A percentile compares a stretch with the other conserved stretches of the same genome.
These are phyloP conservation scores for Hygrophila difformis DNA, from an alignment of 257 asterid genomes.

Conservation along the genomic window DNA sequence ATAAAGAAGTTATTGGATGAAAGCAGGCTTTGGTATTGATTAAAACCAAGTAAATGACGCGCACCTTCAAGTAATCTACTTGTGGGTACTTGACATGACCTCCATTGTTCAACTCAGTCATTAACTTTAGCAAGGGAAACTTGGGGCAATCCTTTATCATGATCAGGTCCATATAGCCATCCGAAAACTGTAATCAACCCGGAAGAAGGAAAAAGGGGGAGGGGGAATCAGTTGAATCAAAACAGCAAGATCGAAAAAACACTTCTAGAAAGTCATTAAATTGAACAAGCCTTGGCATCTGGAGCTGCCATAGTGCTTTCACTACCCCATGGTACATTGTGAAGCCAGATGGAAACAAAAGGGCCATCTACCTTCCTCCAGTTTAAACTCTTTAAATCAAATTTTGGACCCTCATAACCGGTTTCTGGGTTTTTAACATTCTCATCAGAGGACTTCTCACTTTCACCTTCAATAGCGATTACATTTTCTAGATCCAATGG, in stretches of 20 bases:
- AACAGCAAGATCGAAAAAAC: neutral
- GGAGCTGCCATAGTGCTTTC: constrained; percentile 94
- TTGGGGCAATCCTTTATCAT: constrained; percentile 71
- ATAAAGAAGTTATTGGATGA: too few species aligned
- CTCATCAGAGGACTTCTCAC: constrained; percentile 18
- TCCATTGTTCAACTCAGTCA: constrained; percentile 58
- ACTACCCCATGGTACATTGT: constrained; percentile 94
- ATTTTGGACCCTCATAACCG: constrained; percentile 63
- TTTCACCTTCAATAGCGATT: constrained; percentile 22
- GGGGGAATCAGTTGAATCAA: neutral
- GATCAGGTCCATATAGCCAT: constrained; percentile 88
- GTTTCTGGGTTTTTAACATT: constrained; percentile 12
- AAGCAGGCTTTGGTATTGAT: too few species aligned
- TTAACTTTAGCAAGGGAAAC: constrained; percentile 46
- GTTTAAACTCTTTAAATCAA: constrained; percentile 44
- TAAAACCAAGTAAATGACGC: constrained; percentile 7
- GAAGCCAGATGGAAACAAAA: constrained; percentile 91
- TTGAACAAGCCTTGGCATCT: constrained; percentile 62
- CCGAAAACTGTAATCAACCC: constrained; percentile 67
- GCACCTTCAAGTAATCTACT: constrained; percentile 72
- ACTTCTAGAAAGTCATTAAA: neutral
- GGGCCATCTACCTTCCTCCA: constrained; percentile 91
- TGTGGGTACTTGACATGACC: constrained; percentile 74
- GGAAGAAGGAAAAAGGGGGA: neutral
- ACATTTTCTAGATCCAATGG: constrained; percentile 35